A percentile compares a stretch with the other conserved stretches of the same genome.
phyloP scores from a whole-genome alignment of 768 basidiomycete genomes.

The Phaeotremella fagi region DNA sequence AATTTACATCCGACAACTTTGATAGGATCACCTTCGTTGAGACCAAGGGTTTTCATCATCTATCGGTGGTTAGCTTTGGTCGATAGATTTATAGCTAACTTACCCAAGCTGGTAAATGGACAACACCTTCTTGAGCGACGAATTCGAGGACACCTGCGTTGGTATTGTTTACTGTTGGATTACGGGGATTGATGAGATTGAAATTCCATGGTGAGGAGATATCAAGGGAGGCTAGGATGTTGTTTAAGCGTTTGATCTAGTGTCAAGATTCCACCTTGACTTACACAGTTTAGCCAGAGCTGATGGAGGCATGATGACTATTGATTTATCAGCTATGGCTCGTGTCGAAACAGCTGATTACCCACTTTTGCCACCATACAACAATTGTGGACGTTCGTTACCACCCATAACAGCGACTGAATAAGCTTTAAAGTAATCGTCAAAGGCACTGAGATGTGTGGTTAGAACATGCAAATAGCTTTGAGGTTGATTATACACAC shows the following conservation, averaged over 20 bases:
- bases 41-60: conserved; percentile 94
- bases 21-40: conserved; percentile 92
- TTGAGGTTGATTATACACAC: neutral
- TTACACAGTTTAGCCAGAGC: conserved; percentile 75
- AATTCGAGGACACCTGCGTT: conserved; percentile 98
- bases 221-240: conserved; percentile 63
- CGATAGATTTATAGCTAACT: conserved; percentile 11
- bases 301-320: conserved; percentile 97
- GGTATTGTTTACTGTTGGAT: conserved; percentile 73
- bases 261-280: conserved; percentile 16
- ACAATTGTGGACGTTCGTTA: conserved; percentile 78
- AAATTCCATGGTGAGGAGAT: conserved; percentile 94
- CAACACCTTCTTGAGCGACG: conserved; percentile 92
- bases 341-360: conserved; percentile 38
- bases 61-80: conserved; percentile 31
- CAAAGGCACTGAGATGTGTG: conserved; percentile 58
- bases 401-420: conserved; percentile 91
- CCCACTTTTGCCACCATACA: conserved; percentile 95
- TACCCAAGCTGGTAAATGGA: conserved; percentile 90
- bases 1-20: conserved; percentile 82
- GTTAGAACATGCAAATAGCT: neutral
- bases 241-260: neutral
- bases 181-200: conserved; percentile 79
- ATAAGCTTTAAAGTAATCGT: conserved; percentile 90
- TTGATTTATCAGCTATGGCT: conserved; percentile 1